Percentiles rank a stretch among this genome's conserved stretches.
phyloP scores from a whole-genome alignment of 2,329 filamentous ascomycete species.

The Grosmannia huntii region DNA sequence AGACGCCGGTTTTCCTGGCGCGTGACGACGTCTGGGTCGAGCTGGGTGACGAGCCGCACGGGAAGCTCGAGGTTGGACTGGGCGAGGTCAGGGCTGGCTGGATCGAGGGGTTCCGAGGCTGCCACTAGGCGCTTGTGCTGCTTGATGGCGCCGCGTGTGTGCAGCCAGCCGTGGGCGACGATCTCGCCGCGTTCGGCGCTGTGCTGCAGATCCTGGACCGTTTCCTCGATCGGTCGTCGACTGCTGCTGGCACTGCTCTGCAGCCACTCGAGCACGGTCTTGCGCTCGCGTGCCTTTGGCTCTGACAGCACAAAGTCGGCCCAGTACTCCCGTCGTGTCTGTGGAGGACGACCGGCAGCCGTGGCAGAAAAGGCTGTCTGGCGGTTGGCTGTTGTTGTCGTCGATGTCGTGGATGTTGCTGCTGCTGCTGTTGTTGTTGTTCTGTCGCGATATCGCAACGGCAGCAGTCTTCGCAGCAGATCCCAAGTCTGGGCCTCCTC shows the following conservation, averaged over 20 bases:
- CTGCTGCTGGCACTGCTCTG: conserved; percentile 62
- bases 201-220: conserved; percentile 64
- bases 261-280: conserved; percentile 73
- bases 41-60: conserved; percentile 59
- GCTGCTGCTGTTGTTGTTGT: conserved; percentile 15
- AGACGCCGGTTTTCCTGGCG: conserved; percentile 59
- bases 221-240: conserved; percentile 57
- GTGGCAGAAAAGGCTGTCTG: neutral
- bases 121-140: conserved; percentile 68
- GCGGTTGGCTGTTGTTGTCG: conserved; percentile 3
- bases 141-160: conserved; percentile 84
- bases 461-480: conserved; percentile 61
- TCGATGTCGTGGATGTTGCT: conserved; percentile 13
- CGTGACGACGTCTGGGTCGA: conserved; percentile 83
- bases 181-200: conserved; percentile 69
- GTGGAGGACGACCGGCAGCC: conserved; percentile 8
- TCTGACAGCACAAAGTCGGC: conserved; percentile 64
- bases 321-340: conserved; percentile 34
- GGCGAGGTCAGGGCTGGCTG: conserved; percentile 42
- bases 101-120: conserved; percentile 52
- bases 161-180: conserved; percentile 81
- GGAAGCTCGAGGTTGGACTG: conserved; percentile 46
- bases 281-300: conserved; percentile 61
- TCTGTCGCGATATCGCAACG: conserved; percentile 46
- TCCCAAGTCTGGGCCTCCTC: conserved; percentile 87